Conservation (phyloP, 805 yeast species). For the Metschnikowia dekortorum region DNA sequence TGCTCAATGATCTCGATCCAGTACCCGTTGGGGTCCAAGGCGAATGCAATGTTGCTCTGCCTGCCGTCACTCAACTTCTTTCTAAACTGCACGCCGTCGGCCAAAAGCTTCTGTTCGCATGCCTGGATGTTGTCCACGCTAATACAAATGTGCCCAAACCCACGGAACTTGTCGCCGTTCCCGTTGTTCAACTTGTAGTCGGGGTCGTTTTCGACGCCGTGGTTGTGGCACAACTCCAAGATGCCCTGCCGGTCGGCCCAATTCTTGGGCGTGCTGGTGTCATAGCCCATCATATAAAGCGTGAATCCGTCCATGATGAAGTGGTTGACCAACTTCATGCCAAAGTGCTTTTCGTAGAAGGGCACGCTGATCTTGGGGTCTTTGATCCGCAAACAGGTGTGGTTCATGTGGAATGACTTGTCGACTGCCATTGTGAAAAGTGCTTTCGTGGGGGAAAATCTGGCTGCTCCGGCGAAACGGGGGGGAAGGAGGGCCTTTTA, state of each 20-base stretch:
- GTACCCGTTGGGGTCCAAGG: slow-evolving; percentile 92
- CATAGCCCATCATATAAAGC: slow-evolving; percentile 64
- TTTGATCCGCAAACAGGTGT: slow-evolving; percentile 75
- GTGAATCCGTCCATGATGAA: slow-evolving; percentile 54
- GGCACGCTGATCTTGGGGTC: slow-evolving; percentile 70
- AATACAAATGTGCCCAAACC: slow-evolving; percentile 92
- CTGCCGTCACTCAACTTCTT: slow-evolving; percentile 87
- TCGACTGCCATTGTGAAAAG: slow-evolving; percentile 28
- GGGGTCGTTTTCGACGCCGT: slow-evolving; percentile 62
- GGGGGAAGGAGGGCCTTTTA: background rate
- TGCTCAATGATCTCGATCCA: slow-evolving; percentile 89
- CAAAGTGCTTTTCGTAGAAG: slow-evolving; percentile 72
- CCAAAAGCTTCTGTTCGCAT: slow-evolving; percentile 55
- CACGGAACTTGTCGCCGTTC: slow-evolving; percentile 77
- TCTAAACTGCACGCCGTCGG: slow-evolving; percentile 66
- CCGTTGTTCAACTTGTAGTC: slow-evolving; percentile 68
- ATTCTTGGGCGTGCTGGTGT: slow-evolving; percentile 38
- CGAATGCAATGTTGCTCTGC: slow-evolving; percentile 90
- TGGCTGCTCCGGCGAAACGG: background rate
- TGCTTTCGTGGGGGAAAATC: background rate
- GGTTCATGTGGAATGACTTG: slow-evolving; percentile 48
- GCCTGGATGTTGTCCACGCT: slow-evolving; percentile 74
- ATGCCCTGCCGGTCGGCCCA: slow-evolving; percentile 59
- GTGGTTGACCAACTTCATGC: slow-evolving; percentile 57
- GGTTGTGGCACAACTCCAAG: slow-evolving; percentile 77